These are phyloP conservation scores for Neurospora sp. DNA, from an alignment of 495 filamentous ascomycete species.

Conservation along the genomic window DNA sequence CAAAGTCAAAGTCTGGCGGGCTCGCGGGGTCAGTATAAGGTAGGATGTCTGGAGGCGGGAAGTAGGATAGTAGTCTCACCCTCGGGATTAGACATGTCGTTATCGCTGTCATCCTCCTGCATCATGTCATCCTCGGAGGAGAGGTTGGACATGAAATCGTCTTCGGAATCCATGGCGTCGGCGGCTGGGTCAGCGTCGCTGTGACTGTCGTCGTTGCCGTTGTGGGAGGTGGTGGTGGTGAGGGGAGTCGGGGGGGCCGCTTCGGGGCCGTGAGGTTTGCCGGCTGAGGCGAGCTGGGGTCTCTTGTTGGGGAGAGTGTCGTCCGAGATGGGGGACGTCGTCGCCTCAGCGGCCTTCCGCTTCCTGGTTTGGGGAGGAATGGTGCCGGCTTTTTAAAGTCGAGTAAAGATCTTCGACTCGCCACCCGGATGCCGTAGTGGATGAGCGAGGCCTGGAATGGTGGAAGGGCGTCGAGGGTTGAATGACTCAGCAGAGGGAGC, in stretches of 20 bases:
- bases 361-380: constrained; percentile 66
- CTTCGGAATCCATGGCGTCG: constrained; percentile 86
- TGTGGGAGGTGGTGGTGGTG: constrained; percentile 17
- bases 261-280: constrained; percentile 17
- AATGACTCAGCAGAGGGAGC: neutral
- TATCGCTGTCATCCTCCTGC: constrained; percentile 59
- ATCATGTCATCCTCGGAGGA: constrained; percentile 72
- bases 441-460: neutral
- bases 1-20: constrained; percentile 52
- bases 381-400: constrained; percentile 30
- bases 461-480: neutral
- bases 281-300: constrained; percentile 39
- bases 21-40: neutral
- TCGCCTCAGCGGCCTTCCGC: constrained; percentile 82
- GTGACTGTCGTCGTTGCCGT: constrained; percentile 15
- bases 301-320: constrained; percentile 38
- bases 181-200: constrained; percentile 21
- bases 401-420: constrained; percentile 2
- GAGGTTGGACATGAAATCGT: constrained; percentile 83
- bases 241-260: constrained; percentile 32
- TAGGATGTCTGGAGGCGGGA: neutral
- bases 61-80: constrained; percentile 40
- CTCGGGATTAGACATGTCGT: constrained; percentile 60
- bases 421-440: constrained; percentile 3
- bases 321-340: constrained; percentile 33